A percentile compares a stretch with the other conserved stretches of the same genome.
phyloP scores from a whole-genome alignment of 225 moss, liverwort and hornwort genomes.

The Physcomitrellopsis africana region DNA sequence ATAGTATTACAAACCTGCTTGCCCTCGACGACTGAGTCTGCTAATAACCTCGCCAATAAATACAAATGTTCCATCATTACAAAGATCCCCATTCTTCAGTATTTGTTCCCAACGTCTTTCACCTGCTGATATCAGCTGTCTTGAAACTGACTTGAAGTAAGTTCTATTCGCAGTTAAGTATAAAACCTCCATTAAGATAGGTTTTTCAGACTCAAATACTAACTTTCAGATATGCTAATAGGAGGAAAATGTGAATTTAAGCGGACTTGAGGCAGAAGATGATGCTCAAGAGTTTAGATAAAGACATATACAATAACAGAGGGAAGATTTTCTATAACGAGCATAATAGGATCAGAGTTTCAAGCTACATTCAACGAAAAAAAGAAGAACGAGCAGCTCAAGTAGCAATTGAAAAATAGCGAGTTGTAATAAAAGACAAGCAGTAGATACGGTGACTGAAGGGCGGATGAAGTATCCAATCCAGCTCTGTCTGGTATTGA shows the following conservation, averaged over 20 bases:
- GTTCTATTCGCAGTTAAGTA: constrained; percentile 56
- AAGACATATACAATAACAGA: constrained; percentile 13
- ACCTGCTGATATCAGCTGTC: constrained; percentile 68
- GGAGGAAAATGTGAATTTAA: constrained; percentile 2
- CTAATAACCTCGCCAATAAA: constrained; percentile 76
- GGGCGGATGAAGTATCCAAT: constrained; percentile 53
- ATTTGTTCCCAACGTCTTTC: constrained; percentile 64
- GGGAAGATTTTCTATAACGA: background rate
- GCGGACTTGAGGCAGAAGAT: background rate
- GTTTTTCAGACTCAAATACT: background rate
- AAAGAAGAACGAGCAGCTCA: background rate
- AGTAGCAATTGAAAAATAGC: constrained; percentile 9
- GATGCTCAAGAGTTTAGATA: constrained; percentile 1
- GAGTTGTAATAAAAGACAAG: constrained; percentile 1
- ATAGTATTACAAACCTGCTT: constrained; percentile 61
- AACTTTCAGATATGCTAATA: constrained; percentile 2
- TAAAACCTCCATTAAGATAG: background rate
- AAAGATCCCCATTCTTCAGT: constrained; percentile 26
- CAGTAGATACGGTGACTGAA: constrained; percentile 78
- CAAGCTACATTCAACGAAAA: background rate
- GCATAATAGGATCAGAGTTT: constrained; percentile 1
- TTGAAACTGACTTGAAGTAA: constrained; percentile 61
- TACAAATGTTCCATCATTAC: constrained; percentile 53
- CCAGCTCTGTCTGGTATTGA: constrained; percentile 82
- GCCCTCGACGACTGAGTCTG: constrained; percentile 83